Evolutionary conservation across 1,284 basidiomycete genomes (phyloP), one percentile per base, ranked within the genome.

Genomic region (Boletellus sp.): DNA sequence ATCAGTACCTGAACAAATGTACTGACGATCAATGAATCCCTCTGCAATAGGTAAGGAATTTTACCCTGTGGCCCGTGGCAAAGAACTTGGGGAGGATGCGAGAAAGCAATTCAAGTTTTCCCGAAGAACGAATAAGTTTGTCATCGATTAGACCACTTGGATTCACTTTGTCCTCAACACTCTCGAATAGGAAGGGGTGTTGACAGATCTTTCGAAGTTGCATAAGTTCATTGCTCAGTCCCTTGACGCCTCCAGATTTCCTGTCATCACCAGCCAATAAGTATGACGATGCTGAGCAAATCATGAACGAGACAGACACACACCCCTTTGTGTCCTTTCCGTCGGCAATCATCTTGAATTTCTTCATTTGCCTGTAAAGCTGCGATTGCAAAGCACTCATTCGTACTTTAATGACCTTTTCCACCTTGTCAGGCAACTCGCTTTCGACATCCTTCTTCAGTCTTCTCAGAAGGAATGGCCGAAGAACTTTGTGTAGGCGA

Each of bases 181-280:
- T 91, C 55, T 94, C 87, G 67, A 99, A 98, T 49, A 97, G 77
- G 78, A 92, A 96, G 5, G 94, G 94, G 69, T 96, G 94, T 66
- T 99, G 96, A 71, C 95, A 98, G 53, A 99, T 98, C 77, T 99
- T 99, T 54, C 95, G 85, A 43, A 99, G 77, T 71, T 99, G 95
- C 95, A 99, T 99, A 46, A 99, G 83, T 68, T 96, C 94, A 60
- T 99, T 99, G 68, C 94, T 95, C 46, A 99, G 72, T 53, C 88
- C 89, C 57, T 90, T 91, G 43, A 91, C 83, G 56, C 87, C 84
- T 33, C 75, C 79, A n/a, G 74, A 61, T 77, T 85, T 87, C 48
- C 85, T 88, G 54, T 42, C 23, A 40, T 27, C 13, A 13, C 25
- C 30, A 29, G 22, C 40, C 36, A 53, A 8, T 53, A 45, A 37